Conservation (phyloP, 257 asterid genomes). For the Nicotiana knightiana region DNA sequence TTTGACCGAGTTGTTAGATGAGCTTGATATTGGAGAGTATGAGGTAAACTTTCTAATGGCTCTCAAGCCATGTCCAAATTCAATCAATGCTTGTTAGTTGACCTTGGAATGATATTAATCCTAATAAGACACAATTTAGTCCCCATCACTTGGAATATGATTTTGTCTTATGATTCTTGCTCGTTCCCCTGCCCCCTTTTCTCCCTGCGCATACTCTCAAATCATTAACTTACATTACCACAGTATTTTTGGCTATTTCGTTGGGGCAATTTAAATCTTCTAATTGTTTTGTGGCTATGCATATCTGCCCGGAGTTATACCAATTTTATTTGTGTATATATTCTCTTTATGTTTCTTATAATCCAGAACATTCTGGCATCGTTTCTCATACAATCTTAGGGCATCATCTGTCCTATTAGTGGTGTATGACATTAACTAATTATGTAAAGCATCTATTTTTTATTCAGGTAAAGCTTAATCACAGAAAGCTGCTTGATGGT, state of each 20-base stretch:
- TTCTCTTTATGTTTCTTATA: neutral
- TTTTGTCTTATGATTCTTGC: neutral
- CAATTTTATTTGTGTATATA: neutral
- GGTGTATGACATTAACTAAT: neutral
- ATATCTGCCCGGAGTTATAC: neutral
- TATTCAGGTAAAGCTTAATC: slow-evolving; percentile 85
- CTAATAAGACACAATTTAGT: neutral
- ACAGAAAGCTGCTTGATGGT: slow-evolving; percentile 47
- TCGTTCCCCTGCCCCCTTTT: neutral
- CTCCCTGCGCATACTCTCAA: neutral
- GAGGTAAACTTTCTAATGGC: slow-evolving; percentile 44
- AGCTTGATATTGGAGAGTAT: slow-evolving; percentile 81
- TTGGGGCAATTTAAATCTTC: neutral
- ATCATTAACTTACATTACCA: neutral
- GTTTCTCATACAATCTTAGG: neutral
- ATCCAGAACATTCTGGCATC: neutral
- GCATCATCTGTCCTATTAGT: neutral
- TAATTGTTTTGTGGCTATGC: neutral
- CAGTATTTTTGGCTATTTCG: neutral
- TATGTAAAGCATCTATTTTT: neutral
- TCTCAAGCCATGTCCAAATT: neutral
- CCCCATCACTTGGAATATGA: neutral
- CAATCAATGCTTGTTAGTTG: neutral
- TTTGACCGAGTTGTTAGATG: slow-evolving; percentile 83
- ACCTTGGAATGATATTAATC: neutral